Conservation (phyloP, 2,329 filamentous ascomycete species). For the Calonectria montana region DNA sequence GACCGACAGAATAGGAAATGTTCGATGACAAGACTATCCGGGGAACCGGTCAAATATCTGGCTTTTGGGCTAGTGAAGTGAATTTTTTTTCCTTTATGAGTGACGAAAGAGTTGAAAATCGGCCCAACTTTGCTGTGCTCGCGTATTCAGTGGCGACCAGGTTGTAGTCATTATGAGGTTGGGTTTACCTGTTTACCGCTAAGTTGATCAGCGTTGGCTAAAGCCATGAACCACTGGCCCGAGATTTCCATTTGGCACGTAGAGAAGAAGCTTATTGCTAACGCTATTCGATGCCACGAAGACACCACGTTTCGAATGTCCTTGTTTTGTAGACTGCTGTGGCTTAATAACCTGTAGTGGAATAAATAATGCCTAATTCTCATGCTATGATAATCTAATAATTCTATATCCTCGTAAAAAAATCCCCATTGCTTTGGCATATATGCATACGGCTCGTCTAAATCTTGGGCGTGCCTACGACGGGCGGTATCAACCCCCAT, state of each 20-base stretch:
- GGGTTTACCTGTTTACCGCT: not conserved
- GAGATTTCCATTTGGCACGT: not conserved
- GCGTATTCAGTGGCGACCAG: not conserved
- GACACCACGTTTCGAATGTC: not conserved
- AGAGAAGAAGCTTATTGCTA: not conserved
- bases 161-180: not conserved
- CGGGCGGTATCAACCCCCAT: conserved; percentile 40
- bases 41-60: not conserved
- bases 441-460: conserved; percentile 15
- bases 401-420: not conserved
- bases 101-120: not conserved
- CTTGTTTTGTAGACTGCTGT: too few species aligned
- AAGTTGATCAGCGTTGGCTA: not conserved
- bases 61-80: not conserved
- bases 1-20: not conserved
- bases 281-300: not conserved
- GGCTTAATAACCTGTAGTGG: too few species aligned
- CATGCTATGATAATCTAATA: not conserved
- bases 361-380: not conserved
- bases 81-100: not conserved
- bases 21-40: not conserved
- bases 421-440: not conserved
- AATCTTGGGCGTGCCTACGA: conserved; percentile 43
- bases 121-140: not conserved
- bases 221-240: not conserved